Conservation (phyloP, 495 filamentous ascomycete species). For the Stereocaulon alpinum region DNA sequence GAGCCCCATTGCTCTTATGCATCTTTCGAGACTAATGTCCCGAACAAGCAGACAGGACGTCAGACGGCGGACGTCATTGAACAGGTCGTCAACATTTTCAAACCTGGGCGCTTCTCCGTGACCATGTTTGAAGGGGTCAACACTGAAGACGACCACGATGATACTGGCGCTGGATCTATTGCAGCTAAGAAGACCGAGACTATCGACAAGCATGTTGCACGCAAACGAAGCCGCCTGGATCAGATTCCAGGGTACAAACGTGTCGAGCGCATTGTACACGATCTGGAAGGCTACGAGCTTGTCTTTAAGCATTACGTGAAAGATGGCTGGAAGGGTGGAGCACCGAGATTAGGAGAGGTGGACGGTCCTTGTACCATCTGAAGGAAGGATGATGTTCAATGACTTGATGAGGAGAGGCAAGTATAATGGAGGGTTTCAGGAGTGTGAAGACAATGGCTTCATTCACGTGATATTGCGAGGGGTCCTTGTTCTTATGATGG, state of each 20-base stretch:
- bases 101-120: conserved; percentile 90
- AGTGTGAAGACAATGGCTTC: background rate
- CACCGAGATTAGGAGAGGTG: conserved; percentile 60
- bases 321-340: conserved; percentile 77
- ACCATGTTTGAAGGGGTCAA: conserved; percentile 91
- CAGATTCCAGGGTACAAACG: conserved; percentile 76
- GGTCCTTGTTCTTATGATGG: background rate
- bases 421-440: background rate
- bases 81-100: conserved; percentile 92
- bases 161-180: conserved; percentile 18
- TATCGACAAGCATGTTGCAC: conserved; percentile 35
- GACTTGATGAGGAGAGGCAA: too few species aligned
- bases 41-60: conserved; percentile 77
- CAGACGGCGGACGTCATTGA: conserved; percentile 83
- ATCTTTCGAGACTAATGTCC: conserved; percentile 98
- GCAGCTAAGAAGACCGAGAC: conserved; percentile 27
- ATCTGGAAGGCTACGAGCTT: conserved; percentile 93
- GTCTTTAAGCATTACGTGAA: conserved; percentile 96
- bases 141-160: conserved; percentile 29
- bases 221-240: conserved; percentile 64
- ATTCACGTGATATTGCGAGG: background rate
- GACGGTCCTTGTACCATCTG: conserved; percentile 26
- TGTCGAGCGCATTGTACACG: conserved; percentile 91
- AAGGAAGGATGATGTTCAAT: background rate
- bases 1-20: conserved; percentile 98